phyloP scores from a whole-genome alignment of 805 yeast species.

The Saturnispora saitoi region DNA sequence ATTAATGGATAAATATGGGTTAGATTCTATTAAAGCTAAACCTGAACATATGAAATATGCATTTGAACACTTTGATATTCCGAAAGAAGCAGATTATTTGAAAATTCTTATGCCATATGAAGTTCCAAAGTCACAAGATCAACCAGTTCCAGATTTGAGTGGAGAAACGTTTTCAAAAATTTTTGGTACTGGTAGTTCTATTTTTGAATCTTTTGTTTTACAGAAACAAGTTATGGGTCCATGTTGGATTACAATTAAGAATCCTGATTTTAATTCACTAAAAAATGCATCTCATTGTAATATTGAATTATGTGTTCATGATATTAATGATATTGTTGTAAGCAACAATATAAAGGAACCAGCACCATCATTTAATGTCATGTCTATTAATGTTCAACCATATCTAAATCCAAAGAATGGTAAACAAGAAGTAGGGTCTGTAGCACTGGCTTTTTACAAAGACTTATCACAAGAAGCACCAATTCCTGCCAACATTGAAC shows the following conservation, averaged over 20 bases:
- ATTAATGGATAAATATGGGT: conserved; percentile 52
- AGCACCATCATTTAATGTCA: conserved; percentile 64
- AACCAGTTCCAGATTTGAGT: conserved; percentile 51
- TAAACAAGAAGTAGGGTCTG: conserved; percentile 80
- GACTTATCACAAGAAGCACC: conserved; percentile 71
- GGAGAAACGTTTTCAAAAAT: conserved; percentile 74
- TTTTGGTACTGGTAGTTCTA: conserved; percentile 65
- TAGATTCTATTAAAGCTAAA: conserved; percentile 56
- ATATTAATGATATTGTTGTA: conserved; percentile 42
- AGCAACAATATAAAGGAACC: conserved; percentile 30
- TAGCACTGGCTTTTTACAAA: conserved; percentile 65
- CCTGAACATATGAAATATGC: conserved; percentile 75
- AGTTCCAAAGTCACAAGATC: conserved; percentile 44
- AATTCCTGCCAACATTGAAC: conserved; percentile 49
- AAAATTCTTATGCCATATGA: conserved; percentile 69
- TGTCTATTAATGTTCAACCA: conserved; percentile 75
- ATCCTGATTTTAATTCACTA: conserved; percentile 50
- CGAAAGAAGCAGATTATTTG: conserved; percentile 70
- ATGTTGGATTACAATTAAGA: conserved; percentile 78
- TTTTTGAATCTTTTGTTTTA: conserved; percentile 80
- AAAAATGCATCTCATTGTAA: conserved; percentile 71
- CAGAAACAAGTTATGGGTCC: conserved; percentile 92
- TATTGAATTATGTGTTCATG: conserved; percentile 55
- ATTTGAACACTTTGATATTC: conserved; percentile 75
- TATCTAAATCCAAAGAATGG: conserved; percentile 64